phyloP scores from a whole-genome alignment of 2,329 filamentous ascomycete genomes.

The Aaosphaeria pasadenensis region DNA sequence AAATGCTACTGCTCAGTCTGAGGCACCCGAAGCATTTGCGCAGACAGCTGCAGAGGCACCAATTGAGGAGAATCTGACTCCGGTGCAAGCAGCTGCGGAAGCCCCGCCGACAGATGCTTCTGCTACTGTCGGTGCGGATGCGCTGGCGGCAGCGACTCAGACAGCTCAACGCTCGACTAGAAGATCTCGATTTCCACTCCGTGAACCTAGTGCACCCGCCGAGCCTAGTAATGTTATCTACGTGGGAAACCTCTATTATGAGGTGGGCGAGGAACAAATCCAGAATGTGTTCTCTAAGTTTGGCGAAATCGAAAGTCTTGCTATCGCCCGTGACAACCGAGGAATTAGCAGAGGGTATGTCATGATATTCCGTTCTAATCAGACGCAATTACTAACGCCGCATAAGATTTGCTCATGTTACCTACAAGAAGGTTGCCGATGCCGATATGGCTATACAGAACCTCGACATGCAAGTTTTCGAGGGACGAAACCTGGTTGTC shows the following conservation, averaged over 20 bases:
- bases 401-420: constrained; percentile 63
- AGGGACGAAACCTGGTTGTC: constrained; percentile 63
- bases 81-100: constrained; percentile 21
- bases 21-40: constrained; percentile 27
- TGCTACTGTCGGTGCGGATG: constrained; percentile 23
- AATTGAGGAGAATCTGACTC: constrained; percentile 30
- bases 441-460: constrained; percentile 57
- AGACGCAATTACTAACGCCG: constrained; percentile 7
- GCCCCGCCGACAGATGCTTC: constrained; percentile 22
- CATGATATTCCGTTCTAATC: not conserved
- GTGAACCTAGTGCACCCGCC: constrained; percentile 5
- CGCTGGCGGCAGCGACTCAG: constrained; percentile 14
- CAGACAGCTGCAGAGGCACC: constrained; percentile 35
- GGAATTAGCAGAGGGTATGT: constrained; percentile 68
- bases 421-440: constrained; percentile 53
- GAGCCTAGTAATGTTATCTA: constrained; percentile 50
- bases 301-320: constrained; percentile 52
- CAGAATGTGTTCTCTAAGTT: constrained; percentile 58
- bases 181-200: not conserved
- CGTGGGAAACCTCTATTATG: constrained; percentile 68
- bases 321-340: constrained; percentile 58
- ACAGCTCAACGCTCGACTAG: not conserved
- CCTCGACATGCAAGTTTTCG: constrained; percentile 58
- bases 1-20: constrained; percentile 23
- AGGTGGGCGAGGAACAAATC: constrained; percentile 61